A percentile compares a stretch with the other conserved stretches of the same genome.
Evolutionary conservation across 352 stramenopile genomes (phyloP).

Genomic region (Pythium diclinum): DNA sequence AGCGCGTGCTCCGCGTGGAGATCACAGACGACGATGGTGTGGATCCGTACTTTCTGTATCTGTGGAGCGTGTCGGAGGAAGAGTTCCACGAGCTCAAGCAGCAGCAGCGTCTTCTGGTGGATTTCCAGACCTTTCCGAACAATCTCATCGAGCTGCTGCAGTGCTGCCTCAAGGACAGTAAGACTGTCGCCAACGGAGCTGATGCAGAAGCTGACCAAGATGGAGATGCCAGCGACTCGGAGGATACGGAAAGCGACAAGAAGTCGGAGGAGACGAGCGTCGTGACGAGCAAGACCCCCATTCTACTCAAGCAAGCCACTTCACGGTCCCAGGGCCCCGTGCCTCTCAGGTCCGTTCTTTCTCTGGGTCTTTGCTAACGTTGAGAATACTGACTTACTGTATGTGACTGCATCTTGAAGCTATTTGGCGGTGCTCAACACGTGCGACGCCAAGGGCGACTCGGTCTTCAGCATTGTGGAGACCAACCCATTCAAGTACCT

Average conservation of each 20-base stretch:
- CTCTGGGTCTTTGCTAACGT: background rate
- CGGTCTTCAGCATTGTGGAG: constrained; percentile 92
- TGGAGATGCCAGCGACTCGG: background rate
- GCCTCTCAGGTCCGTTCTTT: constrained; percentile 46
- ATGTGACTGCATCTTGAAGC: constrained; percentile 27
- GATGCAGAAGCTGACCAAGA: background rate
- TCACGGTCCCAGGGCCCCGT: constrained; percentile 63
- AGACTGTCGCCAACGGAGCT: constrained; percentile 27
- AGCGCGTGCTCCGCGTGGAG: constrained; percentile 90
- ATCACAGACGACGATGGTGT: constrained; percentile 91
- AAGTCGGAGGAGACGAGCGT: background rate
- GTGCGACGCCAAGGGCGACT: constrained; percentile 51
- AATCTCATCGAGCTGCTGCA: constrained; percentile 93
- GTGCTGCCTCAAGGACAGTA: constrained; percentile 81
- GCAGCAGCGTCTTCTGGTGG: constrained; percentile 91
- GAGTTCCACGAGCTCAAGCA: constrained; percentile 94
- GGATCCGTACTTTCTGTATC: constrained; percentile 91
- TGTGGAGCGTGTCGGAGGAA: constrained; percentile 92
- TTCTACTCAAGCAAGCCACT: constrained; percentile 23
- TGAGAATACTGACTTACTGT: background rate
- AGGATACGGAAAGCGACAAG: constrained; percentile 17
- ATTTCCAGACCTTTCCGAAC: constrained; percentile 90
- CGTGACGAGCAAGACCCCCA: background rate
- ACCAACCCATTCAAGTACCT: constrained; percentile 95
- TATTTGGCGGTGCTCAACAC: constrained; percentile 85